A percentile compares a stretch with the other conserved stretches of the same genome.
Conservation (phyloP, 2,329 filamentous ascomycete genomes). For the Zelopaecilomyces penicillatus region DNA sequence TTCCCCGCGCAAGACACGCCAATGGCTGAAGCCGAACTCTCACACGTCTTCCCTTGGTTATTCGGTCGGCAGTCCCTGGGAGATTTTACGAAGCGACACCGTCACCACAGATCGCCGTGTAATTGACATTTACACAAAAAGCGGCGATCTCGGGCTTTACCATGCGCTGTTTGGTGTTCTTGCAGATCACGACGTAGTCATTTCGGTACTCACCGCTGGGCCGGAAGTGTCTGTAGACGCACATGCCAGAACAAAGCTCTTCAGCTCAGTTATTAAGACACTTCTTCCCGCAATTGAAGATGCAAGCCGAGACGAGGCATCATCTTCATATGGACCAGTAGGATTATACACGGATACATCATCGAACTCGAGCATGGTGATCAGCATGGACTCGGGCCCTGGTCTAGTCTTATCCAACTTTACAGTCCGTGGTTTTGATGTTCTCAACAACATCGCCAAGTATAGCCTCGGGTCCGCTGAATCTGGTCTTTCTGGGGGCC, state of each 20-base stretch:
- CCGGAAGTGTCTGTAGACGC: constrained; percentile 16
- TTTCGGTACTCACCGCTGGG: constrained; percentile 11
- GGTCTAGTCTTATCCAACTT: constrained; percentile 31
- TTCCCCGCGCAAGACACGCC: constrained; percentile 27
- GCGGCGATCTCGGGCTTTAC: constrained; percentile 30
- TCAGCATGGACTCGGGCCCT: constrained; percentile 29
- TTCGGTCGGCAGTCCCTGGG: constrained; percentile 37
- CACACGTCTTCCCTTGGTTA: constrained; percentile 25
- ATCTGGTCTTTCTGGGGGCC: constrained; percentile 3
- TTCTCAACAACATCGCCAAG: constrained; percentile 25
- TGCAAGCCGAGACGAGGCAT: constrained; percentile 29
- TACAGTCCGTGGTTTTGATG: constrained; percentile 32
- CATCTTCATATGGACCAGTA: constrained; percentile 14
- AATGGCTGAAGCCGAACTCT: constrained; percentile 34
- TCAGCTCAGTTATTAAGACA: constrained; percentile 22
- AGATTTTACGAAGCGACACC: constrained; percentile 31
- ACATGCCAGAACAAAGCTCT: constrained; percentile 12
- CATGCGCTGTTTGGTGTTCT: constrained; percentile 29
- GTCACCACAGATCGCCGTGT: constrained; percentile 26
- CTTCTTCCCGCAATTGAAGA: constrained; percentile 35
- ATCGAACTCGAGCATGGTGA: constrained; percentile 31
- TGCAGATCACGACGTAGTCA: constrained; percentile 32
- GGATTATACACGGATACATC: constrained; percentile 30
- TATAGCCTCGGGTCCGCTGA: constrained; percentile 15
- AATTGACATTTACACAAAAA: constrained; percentile 37